These are phyloP conservation scores for Aquilaria sinensis DNA, from an alignment of 345 rosid species.

Conservation along the genomic window DNA sequence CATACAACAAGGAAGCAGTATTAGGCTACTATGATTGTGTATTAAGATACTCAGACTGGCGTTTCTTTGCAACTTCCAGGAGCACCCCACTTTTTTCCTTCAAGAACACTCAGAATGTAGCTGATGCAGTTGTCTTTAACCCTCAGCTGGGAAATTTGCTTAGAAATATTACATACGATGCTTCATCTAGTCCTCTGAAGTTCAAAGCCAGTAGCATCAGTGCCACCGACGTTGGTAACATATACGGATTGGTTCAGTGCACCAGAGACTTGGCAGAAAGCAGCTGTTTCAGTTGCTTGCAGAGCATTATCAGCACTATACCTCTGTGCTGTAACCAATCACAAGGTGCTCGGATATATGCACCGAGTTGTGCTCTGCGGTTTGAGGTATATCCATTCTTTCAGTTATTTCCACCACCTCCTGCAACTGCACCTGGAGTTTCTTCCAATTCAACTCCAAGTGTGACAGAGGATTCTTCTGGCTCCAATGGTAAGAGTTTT, in stretches of 20 bases:
- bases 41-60: conserved; percentile 19
- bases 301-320: conserved; percentile 11
- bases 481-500: conserved; percentile 12
- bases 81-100: neutral
- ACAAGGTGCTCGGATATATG: conserved; percentile 13
- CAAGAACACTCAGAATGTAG: neutral
- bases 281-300: conserved; percentile 25
- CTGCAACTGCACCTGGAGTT: conserved; percentile 13
- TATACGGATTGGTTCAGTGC: conserved; percentile 38
- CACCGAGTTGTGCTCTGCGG: conserved; percentile 30
- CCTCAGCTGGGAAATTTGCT: conserved; percentile 16
- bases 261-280: conserved; percentile 20
- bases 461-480: conserved; percentile 1
- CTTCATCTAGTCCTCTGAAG: conserved; percentile 22
- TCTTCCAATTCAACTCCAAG: conserved; percentile 5
- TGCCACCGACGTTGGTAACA: conserved; percentile 3
- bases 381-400: conserved; percentile 28
- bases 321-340: conserved; percentile 2
- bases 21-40: conserved; percentile 15
- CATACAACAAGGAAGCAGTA: conserved; percentile 23
- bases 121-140: conserved; percentile 12
- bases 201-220: conserved; percentile 13
- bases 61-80: conserved; percentile 21
- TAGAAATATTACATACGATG: conserved; percentile 13
- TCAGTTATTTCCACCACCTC: conserved; percentile 2